phyloP scores from a whole-genome alignment of 169 alveolate genomes.

The Eimeria acervulina region DNA sequence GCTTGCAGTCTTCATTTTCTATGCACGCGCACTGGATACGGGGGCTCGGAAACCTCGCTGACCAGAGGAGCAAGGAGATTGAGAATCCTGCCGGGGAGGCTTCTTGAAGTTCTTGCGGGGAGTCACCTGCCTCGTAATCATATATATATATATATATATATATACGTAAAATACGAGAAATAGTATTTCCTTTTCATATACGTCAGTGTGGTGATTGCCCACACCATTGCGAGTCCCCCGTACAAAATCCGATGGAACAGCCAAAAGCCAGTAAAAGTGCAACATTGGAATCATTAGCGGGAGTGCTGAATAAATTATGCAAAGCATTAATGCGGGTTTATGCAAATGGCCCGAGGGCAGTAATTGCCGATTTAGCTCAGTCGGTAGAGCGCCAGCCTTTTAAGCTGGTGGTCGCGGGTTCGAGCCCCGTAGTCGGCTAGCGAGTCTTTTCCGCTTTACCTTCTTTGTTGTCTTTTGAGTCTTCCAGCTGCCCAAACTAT shows the following conservation, averaged over 20 bases:
- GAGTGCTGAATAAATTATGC: too few species aligned
- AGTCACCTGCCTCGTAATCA: background rate
- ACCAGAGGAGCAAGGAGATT: background rate
- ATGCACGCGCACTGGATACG: background rate
- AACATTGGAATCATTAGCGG: too few species aligned
- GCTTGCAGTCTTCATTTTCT: background rate
- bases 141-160: too few species aligned
- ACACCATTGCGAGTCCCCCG: background rate
- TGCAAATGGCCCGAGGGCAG: background rate
- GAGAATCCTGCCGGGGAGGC: background rate
- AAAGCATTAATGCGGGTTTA: background rate
- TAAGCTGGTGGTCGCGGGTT: conserved; percentile 99
- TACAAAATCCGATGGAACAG: background rate
- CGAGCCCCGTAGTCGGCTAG: conserved; percentile 97
- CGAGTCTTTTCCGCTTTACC: background rate
- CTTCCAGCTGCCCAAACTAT: background rate
- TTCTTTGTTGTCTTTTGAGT: background rate
- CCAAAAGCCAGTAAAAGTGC: background rate
- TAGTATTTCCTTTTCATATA: background rate
- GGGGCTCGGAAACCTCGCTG: background rate
- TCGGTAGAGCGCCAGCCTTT: conserved; percentile 99
- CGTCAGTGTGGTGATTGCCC: background rate
- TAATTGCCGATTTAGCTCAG: conserved; percentile 97
- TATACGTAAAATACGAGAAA: too few species aligned
- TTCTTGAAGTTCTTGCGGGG: background rate